phyloP scores from a whole-genome alignment of 2,329 filamentous ascomycete genomes.

The Falciphora oryzae region DNA sequence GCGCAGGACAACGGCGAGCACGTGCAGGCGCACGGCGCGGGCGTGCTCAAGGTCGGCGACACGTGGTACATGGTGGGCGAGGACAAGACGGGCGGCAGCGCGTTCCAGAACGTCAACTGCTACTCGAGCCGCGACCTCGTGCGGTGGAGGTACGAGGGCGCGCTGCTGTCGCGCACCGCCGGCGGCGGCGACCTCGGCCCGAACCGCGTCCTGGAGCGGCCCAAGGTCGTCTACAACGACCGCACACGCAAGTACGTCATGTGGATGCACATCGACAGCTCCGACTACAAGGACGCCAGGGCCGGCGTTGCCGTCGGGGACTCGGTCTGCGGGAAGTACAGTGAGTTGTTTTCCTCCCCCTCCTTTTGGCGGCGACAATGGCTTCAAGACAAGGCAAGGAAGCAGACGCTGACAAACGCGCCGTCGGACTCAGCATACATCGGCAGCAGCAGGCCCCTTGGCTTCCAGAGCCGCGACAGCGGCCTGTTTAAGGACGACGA shows the following conservation, averaged over 20 bases:
- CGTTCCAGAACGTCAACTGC: constrained; percentile 63
- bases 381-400: not conserved
- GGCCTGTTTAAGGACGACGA: constrained; percentile 58
- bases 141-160: constrained; percentile 28
- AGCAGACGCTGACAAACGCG: not conserved
- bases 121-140: constrained; percentile 61
- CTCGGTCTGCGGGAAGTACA: constrained; percentile 56
- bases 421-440: constrained; percentile 15
- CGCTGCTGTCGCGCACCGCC: constrained; percentile 17
- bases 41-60: constrained; percentile 51
- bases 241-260: constrained; percentile 39
- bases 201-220: constrained; percentile 58
- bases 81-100: constrained; percentile 57
- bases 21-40: constrained; percentile 62
- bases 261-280: constrained; percentile 62
- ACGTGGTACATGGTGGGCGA: constrained; percentile 66
- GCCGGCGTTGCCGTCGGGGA: constrained; percentile 30
- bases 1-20: constrained; percentile 30
- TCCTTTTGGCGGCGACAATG: no score
- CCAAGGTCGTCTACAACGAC: constrained; percentile 64
- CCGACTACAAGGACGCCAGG: constrained; percentile 27
- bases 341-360: constrained; percentile 12
- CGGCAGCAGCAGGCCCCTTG: constrained; percentile 27
- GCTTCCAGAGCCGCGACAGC: constrained; percentile 38
- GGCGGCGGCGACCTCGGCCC: constrained; percentile 17